These are phyloP conservation scores for Styphnolobium japonicum DNA, from an alignment of 306 rosid species.

Conservation along the genomic window DNA sequence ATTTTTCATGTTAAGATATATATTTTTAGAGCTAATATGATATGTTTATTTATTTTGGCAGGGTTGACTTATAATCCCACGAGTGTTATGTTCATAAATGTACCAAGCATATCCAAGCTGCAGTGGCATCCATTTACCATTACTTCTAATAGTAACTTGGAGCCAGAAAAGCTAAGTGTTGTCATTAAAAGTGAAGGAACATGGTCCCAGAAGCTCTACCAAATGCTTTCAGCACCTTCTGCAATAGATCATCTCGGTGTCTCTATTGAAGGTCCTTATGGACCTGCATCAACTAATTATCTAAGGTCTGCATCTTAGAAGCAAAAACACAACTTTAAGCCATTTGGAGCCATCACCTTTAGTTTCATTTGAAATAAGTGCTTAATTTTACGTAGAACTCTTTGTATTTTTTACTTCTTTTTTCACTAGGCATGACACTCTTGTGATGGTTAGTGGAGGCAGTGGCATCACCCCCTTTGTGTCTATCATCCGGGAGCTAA, in stretches of 20 bases:
- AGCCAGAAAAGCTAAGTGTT: conserved; percentile 49
- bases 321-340: not conserved
- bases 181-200: conserved; percentile 61
- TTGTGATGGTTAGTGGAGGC: conserved; percentile 76
- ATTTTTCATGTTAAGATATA: not conserved
- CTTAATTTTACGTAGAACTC: not conserved
- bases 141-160: conserved; percentile 62
- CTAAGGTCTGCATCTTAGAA: conserved; percentile 39
- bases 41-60: not conserved
- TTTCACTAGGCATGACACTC: conserved; percentile 46
- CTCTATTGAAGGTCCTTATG: conserved; percentile 80
- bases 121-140: conserved; percentile 86
- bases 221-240: conserved; percentile 47
- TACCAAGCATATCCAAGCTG: conserved; percentile 65
- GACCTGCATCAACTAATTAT: conserved; percentile 51
- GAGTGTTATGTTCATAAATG: conserved; percentile 58
- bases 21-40: not conserved
- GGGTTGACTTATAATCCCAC: conserved; percentile 62
- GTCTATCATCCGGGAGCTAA: conserved; percentile 59
- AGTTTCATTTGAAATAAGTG: not conserved
- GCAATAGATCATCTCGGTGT: conserved; percentile 39
- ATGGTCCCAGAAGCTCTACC: conserved; percentile 63
- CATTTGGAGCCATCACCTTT: not conserved
- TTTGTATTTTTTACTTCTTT: not conserved
- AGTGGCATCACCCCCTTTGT: conserved; percentile 78